Evolutionary conservation across 2,329 filamentous ascomycete genomes (phyloP).

Genomic region (Trichoderma sp.): DNA sequence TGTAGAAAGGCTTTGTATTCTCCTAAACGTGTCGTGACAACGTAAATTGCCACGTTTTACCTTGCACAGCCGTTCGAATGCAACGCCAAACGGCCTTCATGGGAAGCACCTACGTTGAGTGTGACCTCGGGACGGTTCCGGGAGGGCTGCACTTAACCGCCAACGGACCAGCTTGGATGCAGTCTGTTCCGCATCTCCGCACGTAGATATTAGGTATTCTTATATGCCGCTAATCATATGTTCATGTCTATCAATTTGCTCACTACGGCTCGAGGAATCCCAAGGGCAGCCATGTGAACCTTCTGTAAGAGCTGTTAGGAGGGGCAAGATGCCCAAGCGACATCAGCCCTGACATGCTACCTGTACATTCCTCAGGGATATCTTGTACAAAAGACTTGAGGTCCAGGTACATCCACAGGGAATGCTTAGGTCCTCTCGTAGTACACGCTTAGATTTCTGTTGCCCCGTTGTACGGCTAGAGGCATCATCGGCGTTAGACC

Average conservation of each 20-base stretch:
- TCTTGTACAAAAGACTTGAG: not conserved
- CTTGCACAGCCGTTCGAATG: not conserved
- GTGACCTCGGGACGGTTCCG: not conserved
- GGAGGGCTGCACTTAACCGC: not conserved
- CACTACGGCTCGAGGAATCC: not conserved
- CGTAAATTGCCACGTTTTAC: not conserved
- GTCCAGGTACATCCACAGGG: not conserved
- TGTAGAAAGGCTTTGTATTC: not conserved
- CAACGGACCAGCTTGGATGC: not conserved
- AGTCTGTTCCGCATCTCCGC: not conserved
- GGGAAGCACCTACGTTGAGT: not conserved
- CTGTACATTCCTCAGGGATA: too few species aligned
- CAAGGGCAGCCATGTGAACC: not conserved
- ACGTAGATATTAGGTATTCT: not conserved
- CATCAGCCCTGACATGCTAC: not conserved
- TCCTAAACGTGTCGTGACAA: not conserved
- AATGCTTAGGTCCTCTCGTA: not conserved
- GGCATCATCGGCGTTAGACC: not conserved
- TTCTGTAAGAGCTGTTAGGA: too few species aligned
- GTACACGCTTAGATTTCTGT: not conserved
- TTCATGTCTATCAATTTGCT: not conserved
- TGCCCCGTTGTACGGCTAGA: not conserved
- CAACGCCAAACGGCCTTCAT: not conserved
- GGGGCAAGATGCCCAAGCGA: not conserved
- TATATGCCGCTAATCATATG: not conserved